Base-by-base conservation (phyloP, 345 rosid species). In the Hevea brasiliensis region DNA sequence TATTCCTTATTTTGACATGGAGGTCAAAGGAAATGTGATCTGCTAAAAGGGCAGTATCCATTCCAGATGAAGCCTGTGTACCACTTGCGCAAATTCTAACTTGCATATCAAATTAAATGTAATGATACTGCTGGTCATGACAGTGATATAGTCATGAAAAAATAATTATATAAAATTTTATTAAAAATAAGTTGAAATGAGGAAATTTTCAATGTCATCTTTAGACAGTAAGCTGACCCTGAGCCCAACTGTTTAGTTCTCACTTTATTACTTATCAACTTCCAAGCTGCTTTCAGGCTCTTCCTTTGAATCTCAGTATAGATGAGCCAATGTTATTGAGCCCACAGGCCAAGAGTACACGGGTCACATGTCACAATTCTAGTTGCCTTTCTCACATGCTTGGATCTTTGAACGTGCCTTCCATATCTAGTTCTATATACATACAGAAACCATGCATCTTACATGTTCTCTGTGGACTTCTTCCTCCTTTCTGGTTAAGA, bases 371-470 rank as follows among this genome's bases (percentile, higher is more conserved):
- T 37, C 67, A 63, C 26, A 24, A 63, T 40, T 12, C 51, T 24
- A 64, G 44, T 42, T 48, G 54, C 32, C 27, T 23, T 65, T 13
- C 13, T 24, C 59, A n/a, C 29, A 15, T 23, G 18, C 44, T 23
- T 21, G 21, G 13, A 45, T 45, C 40, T 53, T 23, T 68, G 63
- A n/a, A 61, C 75, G 61, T 57, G 67, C 75, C 27, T 65, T 10
- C 75, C 71, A 66, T 63, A 32, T 61, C 64, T 59, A 32, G 37
- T 4, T 32, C 37, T 32, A 32, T 32, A 24, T 35, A 58, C 48
- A 47, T 8, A 45, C 50, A 57, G 56, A 72, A 65, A 67, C 69
- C 10, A n/a, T 62, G 73, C 18, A 6, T 65, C 20, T 11, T 27
- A 4, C 4, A 20, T 35, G 27, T 47, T 42, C 56, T 66, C 24